phyloP scores from a whole-genome alignment of 306 rosid species.

The Parietaria judaica region DNA sequence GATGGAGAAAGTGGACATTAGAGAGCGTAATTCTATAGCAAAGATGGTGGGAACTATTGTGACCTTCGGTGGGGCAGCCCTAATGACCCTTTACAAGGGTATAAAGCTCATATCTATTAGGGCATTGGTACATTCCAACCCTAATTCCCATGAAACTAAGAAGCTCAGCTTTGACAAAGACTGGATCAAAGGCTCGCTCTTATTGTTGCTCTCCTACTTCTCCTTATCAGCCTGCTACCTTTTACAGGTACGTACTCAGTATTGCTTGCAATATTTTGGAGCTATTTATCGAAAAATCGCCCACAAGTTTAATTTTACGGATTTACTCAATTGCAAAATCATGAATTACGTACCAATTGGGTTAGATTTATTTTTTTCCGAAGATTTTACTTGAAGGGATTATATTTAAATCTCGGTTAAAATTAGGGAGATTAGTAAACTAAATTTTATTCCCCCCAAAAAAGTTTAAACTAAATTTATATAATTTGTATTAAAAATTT shows the following conservation, averaged over 20 bases:
- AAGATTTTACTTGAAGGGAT: no score
- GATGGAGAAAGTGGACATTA: slow-evolving; percentile 12
- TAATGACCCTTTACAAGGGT: slow-evolving; percentile 26
- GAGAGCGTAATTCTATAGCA: slow-evolving; percentile 6
- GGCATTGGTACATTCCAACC: neutral
- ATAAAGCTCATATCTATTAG: neutral
- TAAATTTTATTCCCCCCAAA: no score
- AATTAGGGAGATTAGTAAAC: no score
- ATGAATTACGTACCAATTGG: no score
- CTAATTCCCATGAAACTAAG: neutral
- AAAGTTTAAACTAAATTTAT: no score
- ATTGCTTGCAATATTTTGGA: no score
- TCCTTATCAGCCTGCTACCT: slow-evolving; percentile 10
- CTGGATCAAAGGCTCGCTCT: slow-evolving; percentile 18
- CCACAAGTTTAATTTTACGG: no score
- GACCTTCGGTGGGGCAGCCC: slow-evolving; percentile 14
- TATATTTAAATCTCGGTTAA: no score
- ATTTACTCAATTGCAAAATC: no score
- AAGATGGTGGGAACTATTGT: slow-evolving; percentile 18
- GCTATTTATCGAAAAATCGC: no score
- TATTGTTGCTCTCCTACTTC: slow-evolving; percentile 1
- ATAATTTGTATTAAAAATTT: no score
- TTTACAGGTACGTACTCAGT: slow-evolving; percentile 10
- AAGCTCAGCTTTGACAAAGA: neutral
- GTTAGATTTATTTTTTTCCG: no score